A percentile compares a stretch with the other conserved stretches of the same genome.
These are phyloP conservation scores for Ceratocystis diversiconidia DNA, from an alignment of 2,329 filamentous ascomycete genomes.

Conservation along the genomic window DNA sequence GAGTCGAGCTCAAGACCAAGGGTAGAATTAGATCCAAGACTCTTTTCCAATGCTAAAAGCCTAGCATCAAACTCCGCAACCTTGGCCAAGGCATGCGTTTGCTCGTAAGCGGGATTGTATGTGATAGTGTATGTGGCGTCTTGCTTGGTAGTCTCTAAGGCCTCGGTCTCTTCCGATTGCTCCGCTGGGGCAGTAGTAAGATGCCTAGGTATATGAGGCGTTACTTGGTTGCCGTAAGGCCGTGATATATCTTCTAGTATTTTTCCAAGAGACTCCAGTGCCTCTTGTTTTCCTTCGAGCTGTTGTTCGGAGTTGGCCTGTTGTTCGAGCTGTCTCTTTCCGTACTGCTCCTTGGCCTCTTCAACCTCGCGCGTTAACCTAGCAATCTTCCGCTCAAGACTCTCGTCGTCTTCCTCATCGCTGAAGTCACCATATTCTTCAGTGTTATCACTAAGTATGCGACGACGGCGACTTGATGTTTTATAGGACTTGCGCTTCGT, in stretches of 20 bases:
- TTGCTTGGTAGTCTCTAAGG: conserved; percentile 20
- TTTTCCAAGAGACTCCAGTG: conserved; percentile 54
- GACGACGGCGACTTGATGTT: conserved; percentile 52
- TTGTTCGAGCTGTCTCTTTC: conserved; percentile 36
- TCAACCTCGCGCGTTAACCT: conserved; percentile 71
- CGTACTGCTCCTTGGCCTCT: conserved; percentile 51
- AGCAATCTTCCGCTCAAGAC: conserved; percentile 62
- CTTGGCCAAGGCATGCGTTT: conserved; percentile 59
- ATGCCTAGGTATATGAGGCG: neutral
- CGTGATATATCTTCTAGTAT: conserved; percentile 52
- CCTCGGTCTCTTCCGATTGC: conserved; percentile 19
- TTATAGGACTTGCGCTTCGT: conserved; percentile 74
- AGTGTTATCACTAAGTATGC: conserved; percentile 47
- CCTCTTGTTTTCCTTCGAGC: conserved; percentile 34
- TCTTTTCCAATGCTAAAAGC: conserved; percentile 62
- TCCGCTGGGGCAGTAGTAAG: neutral
- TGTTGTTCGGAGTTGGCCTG: conserved; percentile 30
- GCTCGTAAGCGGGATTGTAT: conserved; percentile 49
- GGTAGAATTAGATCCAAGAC: conserved; percentile 62
- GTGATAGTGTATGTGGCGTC: conserved; percentile 48
- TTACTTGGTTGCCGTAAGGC: conserved; percentile 20
- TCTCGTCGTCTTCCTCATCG: conserved; percentile 56
- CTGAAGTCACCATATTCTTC: conserved; percentile 61
- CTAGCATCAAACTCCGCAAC: conserved; percentile 79
- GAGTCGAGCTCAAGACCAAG: conserved; percentile 48